Conservation (phyloP, 2,329 filamentous ascomycete species). For the Aspergillus tanneri region DNA sequence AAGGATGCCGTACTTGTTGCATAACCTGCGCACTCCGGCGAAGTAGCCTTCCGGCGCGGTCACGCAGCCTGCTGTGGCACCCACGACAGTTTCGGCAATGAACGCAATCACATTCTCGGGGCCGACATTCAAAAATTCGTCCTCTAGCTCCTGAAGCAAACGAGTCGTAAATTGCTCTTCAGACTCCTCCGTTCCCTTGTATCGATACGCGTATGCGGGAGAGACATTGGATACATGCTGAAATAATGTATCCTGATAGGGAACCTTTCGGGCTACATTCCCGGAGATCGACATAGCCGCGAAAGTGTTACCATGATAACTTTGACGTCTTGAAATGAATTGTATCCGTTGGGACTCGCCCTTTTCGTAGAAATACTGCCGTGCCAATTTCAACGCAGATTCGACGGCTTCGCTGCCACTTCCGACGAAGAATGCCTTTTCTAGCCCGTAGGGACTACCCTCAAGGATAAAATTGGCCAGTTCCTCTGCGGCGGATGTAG, state of each 20-base stretch:
- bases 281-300: slow-evolving; percentile 1
- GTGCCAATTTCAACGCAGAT: slow-evolving; percentile 3
- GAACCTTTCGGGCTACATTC: slow-evolving; percentile 1
- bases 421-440: slow-evolving; percentile 7
- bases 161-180: background rate
- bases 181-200: background rate
- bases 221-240: slow-evolving; percentile 1
- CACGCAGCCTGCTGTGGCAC: slow-evolving; percentile 3
- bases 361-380: slow-evolving; percentile 4
- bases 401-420: slow-evolving; percentile 6
- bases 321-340: slow-evolving; percentile 3
- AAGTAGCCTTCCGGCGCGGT: slow-evolving; percentile 3
- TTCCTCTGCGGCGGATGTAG: background rate
- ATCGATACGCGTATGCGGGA: slow-evolving; percentile 3
- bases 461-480: background rate
- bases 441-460: background rate
- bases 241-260: background rate
- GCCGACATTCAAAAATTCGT: slow-evolving; percentile 1
- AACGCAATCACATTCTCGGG: slow-evolving; percentile 2
- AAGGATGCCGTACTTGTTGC: background rate
- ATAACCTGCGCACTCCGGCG: background rate
- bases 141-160: background rate
- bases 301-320: slow-evolving; percentile 8
- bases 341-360: background rate
- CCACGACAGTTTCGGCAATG: slow-evolving; percentile 2